Base-by-base conservation (phyloP, 805 yeast species). In the Cyberlindnera mycetangii region DNA sequence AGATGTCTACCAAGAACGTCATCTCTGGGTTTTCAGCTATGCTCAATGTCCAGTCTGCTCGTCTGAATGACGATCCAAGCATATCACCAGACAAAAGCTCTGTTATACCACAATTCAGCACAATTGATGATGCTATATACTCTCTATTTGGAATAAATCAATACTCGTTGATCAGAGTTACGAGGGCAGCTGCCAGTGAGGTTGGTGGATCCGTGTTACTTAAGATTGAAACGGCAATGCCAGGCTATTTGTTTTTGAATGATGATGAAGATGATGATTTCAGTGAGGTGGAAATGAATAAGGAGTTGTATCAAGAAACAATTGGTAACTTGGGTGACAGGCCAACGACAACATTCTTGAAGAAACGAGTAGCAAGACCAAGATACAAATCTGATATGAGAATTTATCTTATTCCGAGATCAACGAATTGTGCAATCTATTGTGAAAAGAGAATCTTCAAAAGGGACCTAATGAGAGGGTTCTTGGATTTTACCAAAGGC, bases 321-420 rank as follows among this genome's bases (percentile, higher is more conserved):
- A 48, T 56, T 41, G 62, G 62, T 2, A 58, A 59, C 24, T 50
- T 55, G 2, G 71, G 71, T 20, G 76, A 74, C 38, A 61, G 66
- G 25, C 76, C 79, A 2, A 64, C 71, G 21, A 70, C 78, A 32
- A 61, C 73, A 4, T 79, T 76, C 53, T 61, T 80, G 39, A 80
- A 80, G 59, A 77, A 77, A 47, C 67, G 74, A 19, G 72, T 79
- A 27, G 84, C 84, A 12, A 65, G 83, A 51, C 85, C 85, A 11
- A 60, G 85, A 27, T 80, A 80, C 59, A 80, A 80, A 55, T 68
- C 78, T 5, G 77, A 76, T 50, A 80, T 80, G 85, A 75, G 78
- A 55, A 73, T 79, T n/a, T 79, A 74, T 59, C 52, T 80, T 16
- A 61, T 79, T 6, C 82, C 83, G 4, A 61, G 69, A 20, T 53